These are phyloP conservation scores for Dillenia turbinata DNA, from an alignment of 164 flowering plant species.

Conservation along the genomic window DNA sequence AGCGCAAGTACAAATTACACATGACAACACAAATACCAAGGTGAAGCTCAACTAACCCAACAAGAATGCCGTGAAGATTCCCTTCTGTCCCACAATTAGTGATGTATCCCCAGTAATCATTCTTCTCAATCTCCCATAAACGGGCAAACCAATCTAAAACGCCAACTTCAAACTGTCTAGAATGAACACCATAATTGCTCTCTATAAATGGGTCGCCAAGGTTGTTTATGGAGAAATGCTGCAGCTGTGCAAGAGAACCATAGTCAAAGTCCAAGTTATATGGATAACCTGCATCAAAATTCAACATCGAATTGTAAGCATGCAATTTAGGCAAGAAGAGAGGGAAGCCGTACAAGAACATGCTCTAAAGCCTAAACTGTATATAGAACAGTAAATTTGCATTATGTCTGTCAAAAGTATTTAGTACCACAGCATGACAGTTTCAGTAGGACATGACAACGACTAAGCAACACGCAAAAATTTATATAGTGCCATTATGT, in stretches of 20 bases:
- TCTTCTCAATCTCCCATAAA: conserved; percentile 88
- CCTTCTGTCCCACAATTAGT: conserved; percentile 99
- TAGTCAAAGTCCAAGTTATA: conserved; percentile 96
- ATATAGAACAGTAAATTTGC: no score
- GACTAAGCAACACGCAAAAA: no score
- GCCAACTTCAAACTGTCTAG: conserved; percentile 97
- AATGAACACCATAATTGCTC: conserved; percentile 98
- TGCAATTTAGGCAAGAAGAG: no score
- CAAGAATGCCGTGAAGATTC: conserved; percentile 93
- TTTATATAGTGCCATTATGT: no score
- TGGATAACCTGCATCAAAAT: conserved; percentile 68
- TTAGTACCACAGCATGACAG: no score
- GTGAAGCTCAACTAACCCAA: conserved; percentile 61
- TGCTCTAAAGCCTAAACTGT: no score
- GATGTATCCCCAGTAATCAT: conserved; percentile 98
- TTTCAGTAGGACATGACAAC: no score
- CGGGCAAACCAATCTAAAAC: conserved; percentile 99
- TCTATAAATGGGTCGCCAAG: conserved; percentile 98
- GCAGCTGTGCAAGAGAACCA: conserved; percentile 87
- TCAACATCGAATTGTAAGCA: background rate
- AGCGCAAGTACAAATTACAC: background rate
- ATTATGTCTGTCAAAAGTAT: no score
- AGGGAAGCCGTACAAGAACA: background rate
- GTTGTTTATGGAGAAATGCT: conserved; percentile 95
- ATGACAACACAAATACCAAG: background rate